These are phyloP conservation scores for Cladochytrium tenue DNA, from an alignment of 371 early-diverging fungal species.

Conservation along the genomic window DNA sequence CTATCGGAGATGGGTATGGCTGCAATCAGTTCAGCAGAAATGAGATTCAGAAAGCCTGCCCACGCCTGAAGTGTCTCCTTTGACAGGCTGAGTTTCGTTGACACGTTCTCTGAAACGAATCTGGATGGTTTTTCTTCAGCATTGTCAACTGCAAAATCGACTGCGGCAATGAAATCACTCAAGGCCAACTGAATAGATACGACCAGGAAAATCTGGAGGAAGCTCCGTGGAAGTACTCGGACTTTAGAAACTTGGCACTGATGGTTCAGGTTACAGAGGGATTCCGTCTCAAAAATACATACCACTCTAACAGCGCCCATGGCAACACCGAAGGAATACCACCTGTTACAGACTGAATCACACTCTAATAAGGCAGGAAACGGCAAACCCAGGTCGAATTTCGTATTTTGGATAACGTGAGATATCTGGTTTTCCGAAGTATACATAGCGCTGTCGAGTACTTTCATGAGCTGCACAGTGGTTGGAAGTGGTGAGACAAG, in stretches of 20 bases:
- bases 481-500: neutral
- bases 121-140: no score
- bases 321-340: slow-evolving; percentile 27
- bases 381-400: slow-evolving; percentile 15
- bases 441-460: neutral
- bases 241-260: slow-evolving; percentile 17
- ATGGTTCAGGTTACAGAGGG: neutral
- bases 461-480: neutral
- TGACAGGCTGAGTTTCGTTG: neutral
- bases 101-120: no score
- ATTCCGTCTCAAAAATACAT: neutral
- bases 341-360: slow-evolving; percentile 7
- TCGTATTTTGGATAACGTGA: slow-evolving; percentile 3
- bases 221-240: slow-evolving; percentile 1
- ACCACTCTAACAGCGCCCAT: slow-evolving; percentile 28
- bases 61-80: neutral
- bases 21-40: neutral
- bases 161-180: no score
- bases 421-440: neutral
- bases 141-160: neutral
- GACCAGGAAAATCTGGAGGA: slow-evolving; percentile 24
- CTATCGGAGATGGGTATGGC: neutral
- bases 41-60: neutral
- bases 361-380: slow-evolving; percentile 3
- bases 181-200: neutral